Evolutionary conservation across 306 rosid species (phyloP).

Genomic region (Hippophae gyantsensis): DNA sequence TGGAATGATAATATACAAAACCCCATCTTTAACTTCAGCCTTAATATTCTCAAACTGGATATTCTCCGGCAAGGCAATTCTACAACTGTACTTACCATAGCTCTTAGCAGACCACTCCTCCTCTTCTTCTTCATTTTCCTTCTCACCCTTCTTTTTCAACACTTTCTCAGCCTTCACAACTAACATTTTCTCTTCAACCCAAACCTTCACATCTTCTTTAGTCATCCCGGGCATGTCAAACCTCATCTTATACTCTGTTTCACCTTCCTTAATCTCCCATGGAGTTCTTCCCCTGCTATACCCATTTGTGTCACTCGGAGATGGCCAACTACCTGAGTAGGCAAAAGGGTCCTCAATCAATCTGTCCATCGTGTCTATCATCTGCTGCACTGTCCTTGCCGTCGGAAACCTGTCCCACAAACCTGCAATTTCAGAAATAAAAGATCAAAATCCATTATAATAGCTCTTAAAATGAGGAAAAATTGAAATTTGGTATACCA

Average conservation of each 20-base stretch:
- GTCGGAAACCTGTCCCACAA: slow-evolving; percentile 77
- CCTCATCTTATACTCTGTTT: slow-evolving; percentile 61
- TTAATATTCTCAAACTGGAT: slow-evolving; percentile 53
- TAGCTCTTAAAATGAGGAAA: neutral
- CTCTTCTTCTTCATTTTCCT: neutral
- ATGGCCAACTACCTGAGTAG: slow-evolving; percentile 35
- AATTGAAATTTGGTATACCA: neutral
- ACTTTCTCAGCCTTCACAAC: slow-evolving; percentile 58
- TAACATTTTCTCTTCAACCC: slow-evolving; percentile 74
- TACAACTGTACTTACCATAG: slow-evolving; percentile 52
- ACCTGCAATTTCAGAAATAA: slow-evolving; percentile 23
- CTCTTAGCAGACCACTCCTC: slow-evolving; percentile 55
- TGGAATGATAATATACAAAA: slow-evolving; percentile 2
- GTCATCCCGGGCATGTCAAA: slow-evolving; percentile 86
- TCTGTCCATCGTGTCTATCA: slow-evolving; percentile 38
- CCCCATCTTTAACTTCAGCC: slow-evolving; percentile 71
- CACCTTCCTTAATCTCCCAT: slow-evolving; percentile 67
- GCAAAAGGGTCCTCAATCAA: slow-evolving; percentile 36
- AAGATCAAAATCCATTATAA: neutral
- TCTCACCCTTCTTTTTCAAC: slow-evolving; percentile 11
- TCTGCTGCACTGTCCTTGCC: slow-evolving; percentile 63
- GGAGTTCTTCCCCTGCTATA: slow-evolving; percentile 60
- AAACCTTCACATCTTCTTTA: slow-evolving; percentile 64
- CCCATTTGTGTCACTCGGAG: slow-evolving; percentile 32
- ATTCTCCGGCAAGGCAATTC: slow-evolving; percentile 65